Conservation (phyloP, 2,329 filamentous ascomycete species). For the Pyrenochaeta sp. region DNA sequence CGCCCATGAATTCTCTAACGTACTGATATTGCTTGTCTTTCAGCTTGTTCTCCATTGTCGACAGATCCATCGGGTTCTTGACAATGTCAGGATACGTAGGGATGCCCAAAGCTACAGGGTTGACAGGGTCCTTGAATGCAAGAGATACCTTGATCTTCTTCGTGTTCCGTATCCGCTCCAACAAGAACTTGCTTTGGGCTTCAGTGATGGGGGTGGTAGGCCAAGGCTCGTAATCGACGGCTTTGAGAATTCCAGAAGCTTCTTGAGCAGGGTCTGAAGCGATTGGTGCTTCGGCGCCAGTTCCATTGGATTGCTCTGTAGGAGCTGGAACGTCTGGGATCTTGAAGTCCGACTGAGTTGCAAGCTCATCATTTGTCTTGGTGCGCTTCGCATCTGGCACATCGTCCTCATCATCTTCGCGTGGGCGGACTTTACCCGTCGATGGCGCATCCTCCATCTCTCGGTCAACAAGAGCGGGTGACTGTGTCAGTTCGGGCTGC, state of each 20-base stretch:
- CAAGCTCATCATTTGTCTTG: conserved; percentile 65
- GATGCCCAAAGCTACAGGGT: conserved; percentile 75
- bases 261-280: conserved; percentile 42
- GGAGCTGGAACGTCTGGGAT: conserved; percentile 51
- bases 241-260: conserved; percentile 37
- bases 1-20: conserved; percentile 75
- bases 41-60: conserved; percentile 80
- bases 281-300: conserved; percentile 21
- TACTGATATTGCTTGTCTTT: conserved; percentile 73
- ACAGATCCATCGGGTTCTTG: conserved; percentile 82
- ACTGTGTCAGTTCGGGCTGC: conserved; percentile 24
- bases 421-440: conserved; percentile 67
- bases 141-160: conserved; percentile 86
- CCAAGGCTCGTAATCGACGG: conserved; percentile 44
- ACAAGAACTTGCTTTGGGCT: conserved; percentile 67
- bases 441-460: conserved; percentile 50
- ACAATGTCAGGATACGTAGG: conserved; percentile 78
- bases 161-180: conserved; percentile 72
- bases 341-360: conserved; percentile 52
- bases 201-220: conserved; percentile 53
- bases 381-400: conserved; percentile 78
- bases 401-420: conserved; percentile 64
- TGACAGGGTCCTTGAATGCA: conserved; percentile 80
- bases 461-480: conserved; percentile 36
- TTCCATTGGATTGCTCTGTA: conserved; percentile 39